These are phyloP conservation scores for Sporisorium sorghi DNA, from an alignment of 1,284 basidiomycete species.

Conservation along the genomic window DNA sequence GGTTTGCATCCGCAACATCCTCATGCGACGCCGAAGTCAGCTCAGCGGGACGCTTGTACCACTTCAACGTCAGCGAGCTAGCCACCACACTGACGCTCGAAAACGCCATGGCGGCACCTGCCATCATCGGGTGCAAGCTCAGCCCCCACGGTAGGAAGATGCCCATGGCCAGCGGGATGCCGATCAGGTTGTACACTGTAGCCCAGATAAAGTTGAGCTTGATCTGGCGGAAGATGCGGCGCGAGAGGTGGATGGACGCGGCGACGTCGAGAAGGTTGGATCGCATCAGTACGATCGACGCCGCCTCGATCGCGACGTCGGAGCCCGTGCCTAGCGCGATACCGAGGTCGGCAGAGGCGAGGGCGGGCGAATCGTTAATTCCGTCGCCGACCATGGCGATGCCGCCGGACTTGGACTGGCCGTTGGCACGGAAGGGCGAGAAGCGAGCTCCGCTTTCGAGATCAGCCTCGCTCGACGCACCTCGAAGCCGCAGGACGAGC, in stretches of 20 bases:
- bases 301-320: conserved; percentile 96
- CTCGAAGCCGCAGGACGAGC: conserved; percentile 70
- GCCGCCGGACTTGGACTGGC: conserved; percentile 36
- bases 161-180: conserved; percentile 99
- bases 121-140: conserved; percentile 97
- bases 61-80: conserved; percentile 84
- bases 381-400: conserved; percentile 89
- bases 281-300: conserved; percentile 96
- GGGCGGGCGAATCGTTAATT: conserved; percentile 97
- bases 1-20: conserved; percentile 13
- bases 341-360: conserved; percentile 92
- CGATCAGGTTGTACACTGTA: conserved; percentile 83
- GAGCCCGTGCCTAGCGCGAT: conserved; percentile 96
- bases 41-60: conserved; percentile 68
- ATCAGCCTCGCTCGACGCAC: conserved; percentile 49
- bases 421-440: conserved; percentile 24
- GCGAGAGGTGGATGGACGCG: conserved; percentile 90
- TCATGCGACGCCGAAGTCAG: conserved; percentile 12
- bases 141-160: conserved; percentile 89
- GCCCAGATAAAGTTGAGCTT: conserved; percentile 73
- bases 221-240: conserved; percentile 90
- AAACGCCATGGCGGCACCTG: conserved; percentile 96
- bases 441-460: conserved; percentile 32
- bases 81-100: conserved; percentile 95
- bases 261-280: conserved; percentile 96